Base-by-base conservation (phyloP, 352 stramenopile genomes). In the Phytophthora fragariaefolia region DNA sequence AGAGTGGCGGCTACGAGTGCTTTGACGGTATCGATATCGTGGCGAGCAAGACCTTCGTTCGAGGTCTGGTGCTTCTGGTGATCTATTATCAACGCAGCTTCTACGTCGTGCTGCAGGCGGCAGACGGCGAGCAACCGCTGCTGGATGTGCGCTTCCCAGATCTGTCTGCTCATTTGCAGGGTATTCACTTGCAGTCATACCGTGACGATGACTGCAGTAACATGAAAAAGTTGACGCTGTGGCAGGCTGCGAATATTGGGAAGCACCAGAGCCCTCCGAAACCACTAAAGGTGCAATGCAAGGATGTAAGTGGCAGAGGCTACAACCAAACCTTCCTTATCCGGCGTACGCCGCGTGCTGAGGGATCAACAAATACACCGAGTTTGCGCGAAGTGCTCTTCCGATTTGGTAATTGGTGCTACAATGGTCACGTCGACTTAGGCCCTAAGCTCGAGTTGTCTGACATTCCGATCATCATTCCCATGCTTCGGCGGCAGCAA, bases 321-420 rank as follows among this genome's bases (percentile, higher is more conserved):
- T 93, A 95, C 76, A 95, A 88, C 63, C 85, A 95, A 51, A 95
- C 85, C 5, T 95, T 95, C 51, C 77, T 94, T 52, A 95, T 94
- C 48, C 84, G 84, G 22, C 86, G 86, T 34, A 92, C 83, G 3
- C 74, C 76, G 4, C 78, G 72, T 18, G 47, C 71, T 22, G 73
- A 78, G 51, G 69, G 59, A 24, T 67, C 70, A 27, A 64, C 65
- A 28, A 62, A 50, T 34, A 62, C 58, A 2, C 67, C 68, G 15
- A 95, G 77, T 56, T 80, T 97, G 27, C 85, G 92, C n/a, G 90
- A 98, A 51, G 93, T 98, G 46, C 84, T 98, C 27, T 98, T 98
- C 67, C 84, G 94, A 53, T 98, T 98, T 66, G 96, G 96, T 30
- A 96, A 89, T 65, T 98, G 96, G 96, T 98, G 94, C 78, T 98